Conservation (phyloP, 2,329 filamentous ascomycete genomes). For the Penicillium sp. region DNA sequence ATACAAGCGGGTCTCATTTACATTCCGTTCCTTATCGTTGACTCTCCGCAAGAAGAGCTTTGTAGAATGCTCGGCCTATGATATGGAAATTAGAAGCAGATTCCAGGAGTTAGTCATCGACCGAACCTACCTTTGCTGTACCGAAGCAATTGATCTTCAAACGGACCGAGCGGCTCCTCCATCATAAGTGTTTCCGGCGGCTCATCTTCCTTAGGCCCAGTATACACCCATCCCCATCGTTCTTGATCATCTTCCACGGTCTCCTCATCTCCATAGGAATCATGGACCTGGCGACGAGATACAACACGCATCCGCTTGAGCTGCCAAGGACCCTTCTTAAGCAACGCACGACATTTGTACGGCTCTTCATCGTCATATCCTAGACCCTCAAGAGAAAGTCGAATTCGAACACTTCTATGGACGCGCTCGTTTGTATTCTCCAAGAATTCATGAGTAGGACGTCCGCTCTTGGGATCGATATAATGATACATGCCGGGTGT, state of each 20-base stretch:
- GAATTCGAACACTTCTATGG: slow-evolving; percentile 18
- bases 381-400: slow-evolving; percentile 17
- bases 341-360: slow-evolving; percentile 17
- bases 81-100: neutral
- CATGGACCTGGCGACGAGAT: neutral
- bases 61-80: neutral
- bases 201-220: slow-evolving; percentile 11
- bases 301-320: slow-evolving; percentile 10
- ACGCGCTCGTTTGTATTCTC: slow-evolving; percentile 17
- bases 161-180: slow-evolving; percentile 17
- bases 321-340: slow-evolving; percentile 18
- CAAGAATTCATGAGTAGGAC: slow-evolving; percentile 6
- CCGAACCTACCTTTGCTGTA: slow-evolving; percentile 13
- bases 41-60: neutral
- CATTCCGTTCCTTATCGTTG: neutral
- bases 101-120: neutral
- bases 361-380: slow-evolving; percentile 15
- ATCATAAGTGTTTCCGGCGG: slow-evolving; percentile 13
- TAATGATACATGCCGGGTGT: slow-evolving; percentile 18
- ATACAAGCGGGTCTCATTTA: neutral
- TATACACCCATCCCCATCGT: slow-evolving; percentile 18
- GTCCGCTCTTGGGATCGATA: slow-evolving; percentile 11
- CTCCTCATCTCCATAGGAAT: slow-evolving; percentile 6
- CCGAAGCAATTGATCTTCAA: slow-evolving; percentile 14
- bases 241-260: slow-evolving; percentile 8